Percentiles rank a stretch among this genome's conserved stretches.
These are phyloP conservation scores for Plenodomus tracheiphilus DNA, from an alignment of 2,329 filamentous ascomycete species.

Conservation along the genomic window DNA sequence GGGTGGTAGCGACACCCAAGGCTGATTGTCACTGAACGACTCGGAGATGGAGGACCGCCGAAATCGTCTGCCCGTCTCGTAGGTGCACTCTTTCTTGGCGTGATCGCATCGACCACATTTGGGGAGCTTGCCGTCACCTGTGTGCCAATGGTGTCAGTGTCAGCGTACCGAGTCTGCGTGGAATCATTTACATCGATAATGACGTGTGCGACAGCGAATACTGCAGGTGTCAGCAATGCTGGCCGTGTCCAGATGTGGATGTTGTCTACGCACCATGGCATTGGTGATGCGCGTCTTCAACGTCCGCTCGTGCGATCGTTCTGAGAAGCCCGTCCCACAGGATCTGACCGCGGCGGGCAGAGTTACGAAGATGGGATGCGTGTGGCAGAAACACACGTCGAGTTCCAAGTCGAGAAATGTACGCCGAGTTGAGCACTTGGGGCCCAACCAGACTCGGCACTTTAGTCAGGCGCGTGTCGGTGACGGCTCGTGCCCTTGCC, in stretches of 20 bases:
- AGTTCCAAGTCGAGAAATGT: conserved; percentile 12
- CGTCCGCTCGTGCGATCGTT: background rate
- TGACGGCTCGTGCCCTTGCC: no score
- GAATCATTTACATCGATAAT: conserved; percentile 39
- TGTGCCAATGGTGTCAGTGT: conserved; percentile 15
- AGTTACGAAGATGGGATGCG: conserved; percentile 18
- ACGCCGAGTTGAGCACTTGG: conserved; percentile 13
- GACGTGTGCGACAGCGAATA: conserved; percentile 44
- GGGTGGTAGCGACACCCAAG: conserved; percentile 42
- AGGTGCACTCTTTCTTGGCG: conserved; percentile 38
- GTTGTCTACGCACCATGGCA: conserved; percentile 38
- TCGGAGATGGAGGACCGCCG: conserved; percentile 41
- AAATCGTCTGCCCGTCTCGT: conserved; percentile 41
- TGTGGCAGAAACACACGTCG: conserved; percentile 1
- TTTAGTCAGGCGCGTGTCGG: conserved; percentile 20
- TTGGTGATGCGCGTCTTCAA: conserved; percentile 11
- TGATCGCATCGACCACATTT: conserved; percentile 39
- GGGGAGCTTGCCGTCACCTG: conserved; percentile 42
- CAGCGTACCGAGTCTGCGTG: background rate
- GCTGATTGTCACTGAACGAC: conserved; percentile 35
- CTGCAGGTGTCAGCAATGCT: conserved; percentile 23
- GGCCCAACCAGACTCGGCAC: conserved; percentile 14
- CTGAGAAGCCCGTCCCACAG: background rate
- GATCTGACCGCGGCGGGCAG: conserved; percentile 2
- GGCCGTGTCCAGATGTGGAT: background rate